Percentiles rank a stretch among this genome's conserved stretches.
Conservation (phyloP, 768 basidiomycete genomes). For the Rhizopogon vesiculosus region DNA sequence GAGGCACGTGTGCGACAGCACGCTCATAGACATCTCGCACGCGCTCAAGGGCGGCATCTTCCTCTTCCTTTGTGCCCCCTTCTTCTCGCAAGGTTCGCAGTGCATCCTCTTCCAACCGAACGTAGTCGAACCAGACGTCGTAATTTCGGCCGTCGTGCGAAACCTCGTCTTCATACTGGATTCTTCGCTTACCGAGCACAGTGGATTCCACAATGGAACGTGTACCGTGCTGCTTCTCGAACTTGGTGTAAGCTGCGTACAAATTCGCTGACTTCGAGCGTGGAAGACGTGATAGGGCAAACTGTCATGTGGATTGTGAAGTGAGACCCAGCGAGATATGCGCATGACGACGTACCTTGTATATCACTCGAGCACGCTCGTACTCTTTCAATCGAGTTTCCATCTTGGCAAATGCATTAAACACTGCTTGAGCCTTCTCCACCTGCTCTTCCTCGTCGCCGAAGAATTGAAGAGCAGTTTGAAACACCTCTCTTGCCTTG, state of each 20-base stretch:
- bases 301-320: constrained; percentile 41
- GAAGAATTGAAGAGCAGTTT: constrained; percentile 86
- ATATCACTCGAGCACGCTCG: constrained; percentile 94
- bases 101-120: constrained; percentile 88
- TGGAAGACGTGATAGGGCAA: constrained; percentile 90
- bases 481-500: constrained; percentile 83
- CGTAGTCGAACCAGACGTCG: constrained; percentile 98
- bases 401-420: constrained; percentile 94
- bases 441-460: constrained; percentile 86
- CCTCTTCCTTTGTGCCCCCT: constrained; percentile 67
- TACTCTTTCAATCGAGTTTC: constrained; percentile 95
- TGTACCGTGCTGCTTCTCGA: constrained; percentile 97
- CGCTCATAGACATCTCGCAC: constrained; percentile 95
- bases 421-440: constrained; percentile 87
- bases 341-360: constrained; percentile 61
- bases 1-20: constrained; percentile 93
- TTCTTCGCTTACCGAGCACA: constrained; percentile 94
- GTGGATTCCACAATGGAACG: constrained; percentile 86
- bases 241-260: constrained; percentile 93
- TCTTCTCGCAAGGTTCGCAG: constrained; percentile 70
- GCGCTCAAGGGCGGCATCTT: constrained; percentile 53
- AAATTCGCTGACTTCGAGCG: constrained; percentile 85
- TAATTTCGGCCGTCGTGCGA: constrained; percentile 90
- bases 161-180: constrained; percentile 97
- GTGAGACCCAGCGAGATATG: background rate